Evolutionary conservation across 768 basidiomycete species (phyloP).

Genomic region (Lactifluus rugatus): DNA sequence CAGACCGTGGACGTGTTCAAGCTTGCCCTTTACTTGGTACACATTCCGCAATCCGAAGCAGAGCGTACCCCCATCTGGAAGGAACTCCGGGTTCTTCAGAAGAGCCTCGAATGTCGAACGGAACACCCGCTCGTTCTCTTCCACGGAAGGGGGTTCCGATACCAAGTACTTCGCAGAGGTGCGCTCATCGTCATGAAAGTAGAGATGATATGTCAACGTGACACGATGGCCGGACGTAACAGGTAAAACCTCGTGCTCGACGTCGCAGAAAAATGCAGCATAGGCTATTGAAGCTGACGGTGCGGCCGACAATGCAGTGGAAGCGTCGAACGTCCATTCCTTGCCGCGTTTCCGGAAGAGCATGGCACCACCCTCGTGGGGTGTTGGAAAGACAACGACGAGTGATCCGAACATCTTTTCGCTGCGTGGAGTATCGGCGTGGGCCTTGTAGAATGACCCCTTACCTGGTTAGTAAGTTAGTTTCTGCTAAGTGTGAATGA

Average conservation of each 20-base stretch:
- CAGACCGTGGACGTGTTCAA: not conserved
- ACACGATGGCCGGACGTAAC: conserved; percentile 35
- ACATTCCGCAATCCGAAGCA: conserved; percentile 32
- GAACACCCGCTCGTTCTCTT: conserved; percentile 9
- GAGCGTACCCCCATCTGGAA: conserved; percentile 33
- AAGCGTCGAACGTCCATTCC: conserved; percentile 33
- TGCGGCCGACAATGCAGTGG: conserved; percentile 19
- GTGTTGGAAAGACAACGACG: conserved; percentile 39
- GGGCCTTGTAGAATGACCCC: conserved; percentile 41
- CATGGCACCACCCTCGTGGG: conserved; percentile 37
- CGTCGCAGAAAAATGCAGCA: conserved; percentile 35
- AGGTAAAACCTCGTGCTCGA: conserved; percentile 37
- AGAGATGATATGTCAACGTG: conserved; percentile 38
- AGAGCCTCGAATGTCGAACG: conserved; percentile 22
- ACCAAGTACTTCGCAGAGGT: not conserved
- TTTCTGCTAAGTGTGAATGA: not conserved
- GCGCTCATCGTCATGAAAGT: conserved; percentile 15
- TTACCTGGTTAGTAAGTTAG: conserved; percentile 23
- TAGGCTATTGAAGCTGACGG: conserved; percentile 26
- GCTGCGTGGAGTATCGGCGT: conserved; percentile 39
- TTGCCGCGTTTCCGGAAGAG: conserved; percentile 27
- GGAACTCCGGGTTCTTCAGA: conserved; percentile 27
- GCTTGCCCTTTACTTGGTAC: conserved; percentile 26
- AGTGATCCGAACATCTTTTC: conserved; percentile 43
- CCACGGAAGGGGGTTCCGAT: not conserved